A percentile compares a stretch with the other conserved stretches of the same genome.
phyloP scores from a whole-genome alignment of 192 early-diverging fungal species.

The Coemansia sp. region DNA sequence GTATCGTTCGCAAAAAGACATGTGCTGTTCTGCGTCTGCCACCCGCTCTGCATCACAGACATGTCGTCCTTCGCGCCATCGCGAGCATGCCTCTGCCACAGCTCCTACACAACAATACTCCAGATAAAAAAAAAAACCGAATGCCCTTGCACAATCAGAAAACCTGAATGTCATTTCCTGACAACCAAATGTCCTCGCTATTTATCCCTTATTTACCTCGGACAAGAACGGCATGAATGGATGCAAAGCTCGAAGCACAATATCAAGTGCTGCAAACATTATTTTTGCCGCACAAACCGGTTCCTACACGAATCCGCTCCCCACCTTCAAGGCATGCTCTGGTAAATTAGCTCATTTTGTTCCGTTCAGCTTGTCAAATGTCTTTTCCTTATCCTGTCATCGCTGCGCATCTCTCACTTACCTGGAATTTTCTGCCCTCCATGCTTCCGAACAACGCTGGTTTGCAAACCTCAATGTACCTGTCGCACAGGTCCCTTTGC shows the following conservation, averaged over 20 bases:
- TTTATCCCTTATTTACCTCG: slow-evolving; percentile 60
- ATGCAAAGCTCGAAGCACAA: slow-evolving; percentile 75
- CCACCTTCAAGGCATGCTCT: neutral
- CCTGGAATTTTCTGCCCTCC: slow-evolving; percentile 53
- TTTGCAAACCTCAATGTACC: slow-evolving; percentile 89
- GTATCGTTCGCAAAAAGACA: slow-evolving; percentile 14
- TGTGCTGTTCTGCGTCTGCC: slow-evolving; percentile 5
- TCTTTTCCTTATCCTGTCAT: neutral
- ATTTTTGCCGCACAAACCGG: slow-evolving; percentile 33
- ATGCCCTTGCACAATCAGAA: slow-evolving; percentile 1
- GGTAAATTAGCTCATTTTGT: neutral
- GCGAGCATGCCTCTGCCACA: slow-evolving; percentile 49
- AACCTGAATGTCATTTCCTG: neutral
- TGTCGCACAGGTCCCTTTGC: slow-evolving; percentile 90
- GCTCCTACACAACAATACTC: slow-evolving; percentile 36
- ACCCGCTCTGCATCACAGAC: slow-evolving; percentile 49
- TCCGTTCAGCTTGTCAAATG: neutral
- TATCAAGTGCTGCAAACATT: slow-evolving; percentile 42
- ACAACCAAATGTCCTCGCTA: neutral
- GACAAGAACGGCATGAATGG: slow-evolving; percentile 98
- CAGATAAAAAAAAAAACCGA: neutral
- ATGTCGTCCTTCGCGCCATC: slow-evolving; percentile 16
- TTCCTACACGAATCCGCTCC: slow-evolving; percentile 21
- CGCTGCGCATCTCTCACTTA: slow-evolving; percentile 21
- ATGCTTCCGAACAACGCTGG: slow-evolving; percentile 65